phyloP scores from a whole-genome alignment of 768 basidiomycete genomes.

The Tephrocybe sp. region DNA sequence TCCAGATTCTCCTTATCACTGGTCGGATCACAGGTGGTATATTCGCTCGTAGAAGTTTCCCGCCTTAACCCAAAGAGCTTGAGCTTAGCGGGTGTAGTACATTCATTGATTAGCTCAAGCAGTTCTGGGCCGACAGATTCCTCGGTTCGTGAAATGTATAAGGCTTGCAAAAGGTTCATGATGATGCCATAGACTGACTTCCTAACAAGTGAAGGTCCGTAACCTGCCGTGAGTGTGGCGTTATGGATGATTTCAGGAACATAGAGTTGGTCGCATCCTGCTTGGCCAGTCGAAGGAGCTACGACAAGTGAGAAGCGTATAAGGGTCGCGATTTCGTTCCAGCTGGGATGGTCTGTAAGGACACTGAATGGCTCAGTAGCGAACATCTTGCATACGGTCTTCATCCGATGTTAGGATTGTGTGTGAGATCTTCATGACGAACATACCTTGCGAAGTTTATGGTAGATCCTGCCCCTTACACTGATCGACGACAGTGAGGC shows the following conservation, averaged over 20 bases:
- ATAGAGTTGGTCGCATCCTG: conserved; percentile 69
- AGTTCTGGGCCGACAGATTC: conserved; percentile 62
- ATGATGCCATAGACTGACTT: conserved; percentile 80
- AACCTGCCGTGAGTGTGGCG: conserved; percentile 72
- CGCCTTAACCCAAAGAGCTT: conserved; percentile 72
- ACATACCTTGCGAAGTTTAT: conserved; percentile 74
- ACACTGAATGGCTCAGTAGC: conserved; percentile 53
- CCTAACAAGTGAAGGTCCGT: conserved; percentile 71
- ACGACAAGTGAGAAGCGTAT: conserved; percentile 73
- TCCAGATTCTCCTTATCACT: conserved; percentile 61
- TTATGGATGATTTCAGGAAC: conserved; percentile 83
- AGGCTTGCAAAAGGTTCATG: conserved; percentile 77
- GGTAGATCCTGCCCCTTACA: conserved; percentile 74
- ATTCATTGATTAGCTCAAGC: conserved; percentile 59
- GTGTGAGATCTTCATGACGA: not conserved
- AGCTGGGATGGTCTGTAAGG: conserved; percentile 68
- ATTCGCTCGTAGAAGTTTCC: conserved; percentile 66
- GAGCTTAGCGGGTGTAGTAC: conserved; percentile 53
- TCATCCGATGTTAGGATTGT: not conserved
- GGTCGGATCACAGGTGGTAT: conserved; percentile 50
- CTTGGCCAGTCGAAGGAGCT: conserved; percentile 61
- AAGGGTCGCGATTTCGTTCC: conserved; percentile 80
- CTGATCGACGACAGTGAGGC: conserved; percentile 72
- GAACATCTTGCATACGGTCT: conserved; percentile 76
- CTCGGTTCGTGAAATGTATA: conserved; percentile 59